These are phyloP conservation scores for Acacia crassicarpa DNA, from an alignment of 306 rosid genomes.

Conservation along the genomic window DNA sequence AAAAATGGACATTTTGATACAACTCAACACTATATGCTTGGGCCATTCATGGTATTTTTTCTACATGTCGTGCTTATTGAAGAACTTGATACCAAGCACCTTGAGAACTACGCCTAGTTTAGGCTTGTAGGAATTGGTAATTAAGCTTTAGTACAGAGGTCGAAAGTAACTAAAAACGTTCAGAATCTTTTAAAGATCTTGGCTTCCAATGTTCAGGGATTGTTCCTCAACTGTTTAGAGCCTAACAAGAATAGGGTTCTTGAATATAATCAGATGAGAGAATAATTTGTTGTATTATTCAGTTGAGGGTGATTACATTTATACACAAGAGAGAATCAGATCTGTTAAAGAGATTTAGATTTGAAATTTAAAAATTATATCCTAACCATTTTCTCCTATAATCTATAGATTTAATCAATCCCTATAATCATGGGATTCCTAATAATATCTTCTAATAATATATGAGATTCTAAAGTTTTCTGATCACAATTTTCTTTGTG, in stretches of 20 bases:
- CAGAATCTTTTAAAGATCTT: neutral
- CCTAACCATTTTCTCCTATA: too few species aligned
- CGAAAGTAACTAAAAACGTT: neutral
- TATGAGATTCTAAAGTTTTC: neutral
- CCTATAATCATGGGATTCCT: too few species aligned
- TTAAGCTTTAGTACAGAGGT: neutral
- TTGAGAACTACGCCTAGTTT: neutral
- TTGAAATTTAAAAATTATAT: too few species aligned
- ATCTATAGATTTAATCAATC: too few species aligned
- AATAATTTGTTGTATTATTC: too few species aligned
- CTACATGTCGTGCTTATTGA: neutral
- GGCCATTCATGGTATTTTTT: neutral
- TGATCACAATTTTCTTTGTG: constrained; percentile 4
- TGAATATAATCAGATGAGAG: too few species aligned
- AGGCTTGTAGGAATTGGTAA: neutral
- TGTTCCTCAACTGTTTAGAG: constrained; percentile 6
- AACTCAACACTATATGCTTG: neutral
- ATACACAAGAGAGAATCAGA: too few species aligned
- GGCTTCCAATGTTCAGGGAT: neutral
- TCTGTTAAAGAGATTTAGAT: too few species aligned
- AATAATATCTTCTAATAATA: too few species aligned
- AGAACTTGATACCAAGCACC: neutral
- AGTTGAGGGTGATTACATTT: too few species aligned
- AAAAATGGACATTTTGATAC: neutral
- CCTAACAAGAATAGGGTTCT: neutral